Base-by-base conservation (phyloP, 202 grass and related monocot genomes). In the Schoenoplectus tabernaemontani region DNA sequence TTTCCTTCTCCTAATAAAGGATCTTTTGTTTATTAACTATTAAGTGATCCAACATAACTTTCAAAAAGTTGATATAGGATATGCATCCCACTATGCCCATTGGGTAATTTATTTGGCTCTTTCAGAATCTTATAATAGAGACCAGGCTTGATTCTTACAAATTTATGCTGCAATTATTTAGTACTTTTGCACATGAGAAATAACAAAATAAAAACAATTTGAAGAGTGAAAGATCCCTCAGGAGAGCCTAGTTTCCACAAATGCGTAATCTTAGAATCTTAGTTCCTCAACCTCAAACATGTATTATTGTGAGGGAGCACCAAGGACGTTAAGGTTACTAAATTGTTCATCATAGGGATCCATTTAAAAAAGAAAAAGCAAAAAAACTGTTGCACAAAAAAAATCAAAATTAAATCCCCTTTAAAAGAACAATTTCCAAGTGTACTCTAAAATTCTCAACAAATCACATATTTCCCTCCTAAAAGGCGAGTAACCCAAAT, bases 311-410 rank as follows among this genome's bases (percentile, higher is more conserved):
- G 82, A 90, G 88, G 86, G 91, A 93, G 91, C 85, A 82, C 91
- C 78, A 90, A 86, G 16, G 62, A 78, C 78, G 62, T 87, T 90
- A 81, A 70, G 88, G 90, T 93, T 93, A 93, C 91, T 93, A 93
- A 93, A 93, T 77, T 67, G 64, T 42, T 90, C 91, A 87, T 93
- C 91, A 90, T 33, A 10, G 84, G 82, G 88, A 85, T 76, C 60
- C 19, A 84, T 37, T 71, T 44, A 64, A 75, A 47, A 51, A 39
- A 38, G n/a, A n/a, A n/a, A n/a, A n/a, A n/a, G n/a, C n/a, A n/a
- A n/a, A n/a, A n/a, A n/a, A n/a, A n/a, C n/a, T n/a, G n/a, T n/a
- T n/a, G n/a, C n/a, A 67, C 13, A 3, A 17, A 51, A 59, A 20
- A 53, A 20, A 54, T 13, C 22, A 76, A 53, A 36, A 76, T 36